phyloP scores from a whole-genome alignment of 768 basidiomycete genomes.

The Kwoniella europaea region DNA sequence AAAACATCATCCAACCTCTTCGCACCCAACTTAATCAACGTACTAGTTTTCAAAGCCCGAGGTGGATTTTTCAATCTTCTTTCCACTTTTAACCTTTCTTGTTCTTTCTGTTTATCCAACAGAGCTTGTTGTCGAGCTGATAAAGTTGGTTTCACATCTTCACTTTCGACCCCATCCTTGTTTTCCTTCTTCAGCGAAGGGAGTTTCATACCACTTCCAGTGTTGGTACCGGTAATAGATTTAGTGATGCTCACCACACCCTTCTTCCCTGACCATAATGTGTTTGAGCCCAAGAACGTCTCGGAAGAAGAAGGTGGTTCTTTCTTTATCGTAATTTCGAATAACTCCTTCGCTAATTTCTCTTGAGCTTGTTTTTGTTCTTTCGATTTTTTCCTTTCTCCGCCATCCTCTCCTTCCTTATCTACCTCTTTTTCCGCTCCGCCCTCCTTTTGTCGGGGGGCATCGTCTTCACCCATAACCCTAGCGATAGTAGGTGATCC shows the following conservation, averaged over 20 bases:
- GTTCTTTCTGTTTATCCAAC: constrained; percentile 15
- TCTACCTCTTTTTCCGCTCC: neutral
- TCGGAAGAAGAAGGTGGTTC: constrained; percentile 16
- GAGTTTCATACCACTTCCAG: neutral
- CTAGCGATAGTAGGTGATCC: constrained; percentile 17
- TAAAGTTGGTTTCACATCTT: constrained; percentile 1
- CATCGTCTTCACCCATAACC: neutral
- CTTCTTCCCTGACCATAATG: constrained; percentile 4
- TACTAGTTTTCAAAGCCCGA: constrained; percentile 14
- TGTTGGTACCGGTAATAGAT: too few relatives aligned
- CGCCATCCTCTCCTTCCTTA: neutral
- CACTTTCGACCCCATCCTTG: neutral
- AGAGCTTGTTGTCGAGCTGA: neutral
- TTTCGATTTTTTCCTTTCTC: too few relatives aligned
- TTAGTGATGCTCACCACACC: neutral
- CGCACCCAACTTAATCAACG: constrained; percentile 22
- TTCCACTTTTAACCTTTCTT: constrained; percentile 1
- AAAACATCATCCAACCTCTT: constrained; percentile 22
- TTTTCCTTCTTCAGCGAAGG: neutral
- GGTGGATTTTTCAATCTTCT: constrained; percentile 16
- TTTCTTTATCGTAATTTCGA: constrained; percentile 14
- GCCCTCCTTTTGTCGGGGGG: neutral
- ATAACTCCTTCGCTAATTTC: constrained; percentile 5
- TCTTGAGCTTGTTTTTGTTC: neutral
- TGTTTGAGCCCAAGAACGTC: constrained; percentile 12